Percentiles rank a stretch among this genome's conserved stretches.
These are phyloP conservation scores for Ailanthus altissimus DNA, from an alignment of 345 rosid species.

Conservation along the genomic window DNA sequence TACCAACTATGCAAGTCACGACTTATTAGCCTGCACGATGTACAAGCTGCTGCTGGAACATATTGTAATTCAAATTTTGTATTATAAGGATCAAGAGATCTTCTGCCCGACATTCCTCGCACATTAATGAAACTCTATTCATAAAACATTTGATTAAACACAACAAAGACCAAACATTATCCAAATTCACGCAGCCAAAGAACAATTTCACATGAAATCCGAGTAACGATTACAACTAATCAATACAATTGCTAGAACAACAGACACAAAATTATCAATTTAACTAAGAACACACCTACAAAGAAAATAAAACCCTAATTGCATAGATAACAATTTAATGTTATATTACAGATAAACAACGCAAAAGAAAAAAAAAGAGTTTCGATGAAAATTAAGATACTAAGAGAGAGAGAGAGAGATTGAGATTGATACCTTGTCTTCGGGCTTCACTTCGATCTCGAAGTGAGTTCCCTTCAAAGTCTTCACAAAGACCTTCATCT, in stretches of 20 bases:
- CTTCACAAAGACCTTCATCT: conserved; percentile 52
- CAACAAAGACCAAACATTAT: background rate
- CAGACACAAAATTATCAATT: background rate
- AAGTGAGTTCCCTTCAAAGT: conserved; percentile 50
- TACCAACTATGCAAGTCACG: too few relatives aligned
- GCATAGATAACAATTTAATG: background rate
- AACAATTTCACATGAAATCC: background rate
- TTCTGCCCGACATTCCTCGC: background rate
- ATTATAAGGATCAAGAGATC: background rate
- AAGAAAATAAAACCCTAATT: conserved; percentile 13
- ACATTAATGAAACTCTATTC: background rate
- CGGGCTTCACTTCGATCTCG: conserved; percentile 48
- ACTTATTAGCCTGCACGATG: background rate
- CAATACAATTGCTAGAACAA: background rate
- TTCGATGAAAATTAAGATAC: background rate
- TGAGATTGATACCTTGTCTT: conserved; percentile 30
- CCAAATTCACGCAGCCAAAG: background rate
- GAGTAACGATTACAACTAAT: background rate
- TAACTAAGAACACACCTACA: too few relatives aligned
- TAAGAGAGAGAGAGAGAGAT: background rate
- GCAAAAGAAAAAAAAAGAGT: background rate
- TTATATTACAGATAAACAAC: background rate
- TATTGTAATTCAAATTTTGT: background rate
- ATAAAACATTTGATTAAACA: background rate
- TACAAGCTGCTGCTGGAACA: background rate